These are phyloP conservation scores for Didymella exigua DNA, from an alignment of 2,329 filamentous ascomycete genomes.

Conservation along the genomic window DNA sequence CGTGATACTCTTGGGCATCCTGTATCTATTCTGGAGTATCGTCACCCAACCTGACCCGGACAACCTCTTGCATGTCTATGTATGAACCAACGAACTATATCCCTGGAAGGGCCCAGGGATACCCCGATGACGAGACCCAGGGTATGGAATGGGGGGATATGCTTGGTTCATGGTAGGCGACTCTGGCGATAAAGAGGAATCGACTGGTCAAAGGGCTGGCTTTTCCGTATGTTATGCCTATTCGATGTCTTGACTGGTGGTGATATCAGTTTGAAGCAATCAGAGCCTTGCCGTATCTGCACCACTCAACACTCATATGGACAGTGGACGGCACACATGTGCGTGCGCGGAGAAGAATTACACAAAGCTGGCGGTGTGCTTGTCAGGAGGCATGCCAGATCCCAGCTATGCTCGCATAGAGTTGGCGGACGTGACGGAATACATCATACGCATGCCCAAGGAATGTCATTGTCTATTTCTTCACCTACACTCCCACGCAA, in stretches of 20 bases:
- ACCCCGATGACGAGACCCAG: neutral
- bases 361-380: neutral
- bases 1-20: constrained; percentile 32
- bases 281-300: neutral
- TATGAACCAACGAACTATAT: neutral
- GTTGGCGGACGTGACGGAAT: neutral
- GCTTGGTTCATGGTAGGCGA: too few species aligned
- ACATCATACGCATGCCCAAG: neutral
- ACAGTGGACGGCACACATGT: neutral
- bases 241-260: too few species aligned
- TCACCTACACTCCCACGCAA: neutral
- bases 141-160: too few species aligned
- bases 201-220: neutral
- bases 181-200: too few species aligned
- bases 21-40: constrained; percentile 42
- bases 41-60: constrained; percentile 27
- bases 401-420: neutral
- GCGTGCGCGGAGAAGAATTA: neutral
- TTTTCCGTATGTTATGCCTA: too few species aligned
- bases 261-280: neutral
- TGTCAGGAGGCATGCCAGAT: neutral
- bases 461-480: neutral
- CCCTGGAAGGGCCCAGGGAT: neutral
- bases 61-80: neutral
- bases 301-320: neutral